Evolutionary conservation across 2,329 filamentous ascomycete species (phyloP), one percentile per base, ranked within the genome.

Genomic region (Hypoxylon sp.): DNA sequence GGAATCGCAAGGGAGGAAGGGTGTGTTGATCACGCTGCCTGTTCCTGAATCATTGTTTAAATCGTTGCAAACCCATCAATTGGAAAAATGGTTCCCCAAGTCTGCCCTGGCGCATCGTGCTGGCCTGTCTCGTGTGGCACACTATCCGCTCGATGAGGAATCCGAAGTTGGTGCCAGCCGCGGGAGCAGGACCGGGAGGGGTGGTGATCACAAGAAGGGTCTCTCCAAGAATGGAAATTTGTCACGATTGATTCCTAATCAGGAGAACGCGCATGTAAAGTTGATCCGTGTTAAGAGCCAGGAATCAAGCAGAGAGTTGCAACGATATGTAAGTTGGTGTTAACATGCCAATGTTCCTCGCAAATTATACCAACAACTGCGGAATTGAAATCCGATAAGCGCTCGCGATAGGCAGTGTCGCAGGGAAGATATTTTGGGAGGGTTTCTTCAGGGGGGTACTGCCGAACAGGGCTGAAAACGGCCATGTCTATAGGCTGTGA

Each of bases 11-110:
- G 55, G 47, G 44, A 49, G 46, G 36, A 41, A n/a, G 27, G 46
- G 37, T 49, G 40, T 46, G 32, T 27, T 58, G 56, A 53, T 56
- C 52, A 59, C 48, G 53, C 49, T 42, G 40, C 32, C 26, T 37
- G 56, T 59, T 51, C 56, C 56, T 59, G 56, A 59, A 59, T 59
- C 56, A 59, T 31, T 41, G 34, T 45, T 29, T 35, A 45, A 41
- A 44, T 57, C 38, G 19, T 25, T 17, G 25, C 25, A 42, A 36
- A 31, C 36, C 31, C 26, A 40, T 38, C 44, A 21, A 31, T 35
- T 46, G 48, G 30, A n/a, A n/a, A n/a, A 49, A 53, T 44, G 43
- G 30, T 48, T 49, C 44, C 42, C 44, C 46, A 36, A 49, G 17
- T 17, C 41, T n/a, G 20, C 40, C 38, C 27, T 30, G 23, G 41